Conservation (phyloP, 306 rosid genomes). For the Hippophae rhamnoides region DNA sequence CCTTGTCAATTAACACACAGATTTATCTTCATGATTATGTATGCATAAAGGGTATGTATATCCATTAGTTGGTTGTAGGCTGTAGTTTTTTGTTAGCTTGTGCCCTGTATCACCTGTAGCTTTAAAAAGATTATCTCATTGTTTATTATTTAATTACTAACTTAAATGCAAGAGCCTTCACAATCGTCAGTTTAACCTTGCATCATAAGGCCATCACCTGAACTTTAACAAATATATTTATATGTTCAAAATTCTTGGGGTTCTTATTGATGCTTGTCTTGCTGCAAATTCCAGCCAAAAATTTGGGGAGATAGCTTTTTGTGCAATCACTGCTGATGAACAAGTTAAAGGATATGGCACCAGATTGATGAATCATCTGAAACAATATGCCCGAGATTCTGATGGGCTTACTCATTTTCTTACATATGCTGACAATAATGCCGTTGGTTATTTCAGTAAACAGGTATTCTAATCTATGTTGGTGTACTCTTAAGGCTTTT, state of each 20-base stretch:
- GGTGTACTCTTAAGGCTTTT: slow-evolving; percentile 7
- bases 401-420: slow-evolving; percentile 97
- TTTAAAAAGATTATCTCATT: no score
- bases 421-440: slow-evolving; percentile 97
- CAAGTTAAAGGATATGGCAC: slow-evolving; percentile 98
- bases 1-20: no score
- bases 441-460: slow-evolving; percentile 93
- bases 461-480: slow-evolving; percentile 45
- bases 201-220: no score
- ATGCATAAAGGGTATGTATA: no score
- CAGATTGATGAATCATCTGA: slow-evolving; percentile 94
- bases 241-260: no score
- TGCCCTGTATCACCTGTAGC: no score
- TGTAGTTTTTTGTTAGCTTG: no score
- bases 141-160: no score
- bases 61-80: no score
- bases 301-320: slow-evolving; percentile 93
- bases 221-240: no score
- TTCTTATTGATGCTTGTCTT: slow-evolving; percentile 2
- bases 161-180: no score
- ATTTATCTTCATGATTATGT: no score
- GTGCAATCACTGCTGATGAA: slow-evolving; percentile 93
- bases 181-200: neutral
- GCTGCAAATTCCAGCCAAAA: slow-evolving; percentile 50
- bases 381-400: slow-evolving; percentile 76